A percentile compares a stretch with the other conserved stretches of the same genome.
phyloP scores from a whole-genome alignment of 2,329 filamentous ascomycete genomes.

The Exophiala sp. region DNA sequence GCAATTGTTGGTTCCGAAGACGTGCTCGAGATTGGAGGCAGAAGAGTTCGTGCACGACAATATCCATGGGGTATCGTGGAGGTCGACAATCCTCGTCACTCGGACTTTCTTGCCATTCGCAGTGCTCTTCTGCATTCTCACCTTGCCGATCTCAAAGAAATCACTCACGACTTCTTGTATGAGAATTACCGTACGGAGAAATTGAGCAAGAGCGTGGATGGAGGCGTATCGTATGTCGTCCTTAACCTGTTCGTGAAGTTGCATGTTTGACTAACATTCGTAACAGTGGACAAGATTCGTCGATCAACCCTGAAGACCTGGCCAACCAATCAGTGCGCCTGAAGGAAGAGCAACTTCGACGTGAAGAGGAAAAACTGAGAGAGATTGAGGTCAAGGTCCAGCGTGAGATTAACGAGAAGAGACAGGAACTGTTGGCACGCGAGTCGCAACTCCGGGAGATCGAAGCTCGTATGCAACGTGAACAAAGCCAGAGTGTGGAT shows the following conservation, averaged over 20 bases:
- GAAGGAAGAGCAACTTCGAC: slow-evolving; percentile 98
- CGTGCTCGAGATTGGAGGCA: slow-evolving; percentile 86
- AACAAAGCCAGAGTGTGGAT: slow-evolving; percentile 54
- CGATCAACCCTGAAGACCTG: slow-evolving; percentile 96
- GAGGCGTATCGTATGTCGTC: slow-evolving; percentile 73
- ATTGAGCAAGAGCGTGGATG: slow-evolving; percentile 98
- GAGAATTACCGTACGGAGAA: slow-evolving; percentile 99
- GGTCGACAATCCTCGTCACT: slow-evolving; percentile 98
- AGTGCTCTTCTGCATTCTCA: slow-evolving; percentile 97
- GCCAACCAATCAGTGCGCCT: slow-evolving; percentile 95
- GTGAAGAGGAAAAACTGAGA: slow-evolving; percentile 98
- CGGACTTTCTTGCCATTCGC: slow-evolving; percentile 95
- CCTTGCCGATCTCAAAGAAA: slow-evolving; percentile 97
- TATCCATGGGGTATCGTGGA: slow-evolving; percentile 99
- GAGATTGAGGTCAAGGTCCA: slow-evolving; percentile 99
- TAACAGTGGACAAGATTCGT: slow-evolving; percentile 64
- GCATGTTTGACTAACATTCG: slow-evolving; percentile 24
- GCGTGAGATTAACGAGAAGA: slow-evolving; percentile 99
- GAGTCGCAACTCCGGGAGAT: slow-evolving; percentile 99
- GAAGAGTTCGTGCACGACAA: slow-evolving; percentile 88
- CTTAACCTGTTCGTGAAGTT: slow-evolving; percentile 14
- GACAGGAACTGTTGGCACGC: slow-evolving; percentile 93
- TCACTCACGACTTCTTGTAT: slow-evolving; percentile 99
- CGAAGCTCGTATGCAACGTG: slow-evolving; percentile 92
- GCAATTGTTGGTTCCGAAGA: slow-evolving; percentile 98